phyloP scores from a whole-genome alignment of 805 yeast species.

The Barnettozyma salicaria region DNA sequence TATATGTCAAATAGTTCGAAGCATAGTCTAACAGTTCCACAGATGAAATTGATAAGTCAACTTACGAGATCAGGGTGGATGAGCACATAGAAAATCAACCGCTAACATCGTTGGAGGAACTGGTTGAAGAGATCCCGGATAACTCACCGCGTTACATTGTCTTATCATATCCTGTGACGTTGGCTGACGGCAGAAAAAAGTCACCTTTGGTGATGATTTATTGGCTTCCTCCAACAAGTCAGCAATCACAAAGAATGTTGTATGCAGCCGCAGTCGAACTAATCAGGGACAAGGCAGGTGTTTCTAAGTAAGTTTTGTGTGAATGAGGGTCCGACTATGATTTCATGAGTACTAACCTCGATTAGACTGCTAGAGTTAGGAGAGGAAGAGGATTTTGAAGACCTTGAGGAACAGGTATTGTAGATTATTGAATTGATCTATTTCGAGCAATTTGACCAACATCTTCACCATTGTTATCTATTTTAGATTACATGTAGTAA shows the following conservation, averaged over 20 bases:
- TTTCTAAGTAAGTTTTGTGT: constrained; percentile 29
- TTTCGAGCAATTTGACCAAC: too few species aligned
- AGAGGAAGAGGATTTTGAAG: constrained; percentile 68
- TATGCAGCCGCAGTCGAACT: constrained; percentile 88
- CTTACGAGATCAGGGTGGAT: constrained; percentile 47
- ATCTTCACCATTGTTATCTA: too few species aligned
- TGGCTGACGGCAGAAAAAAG: constrained; percentile 65
- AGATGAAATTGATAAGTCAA: constrained; percentile 50
- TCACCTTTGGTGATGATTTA: constrained; percentile 77
- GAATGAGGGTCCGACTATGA: too few species aligned
- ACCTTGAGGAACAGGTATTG: constrained; percentile 35
- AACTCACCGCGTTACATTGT: constrained; percentile 72
- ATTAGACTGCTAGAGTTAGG: constrained; percentile 50
- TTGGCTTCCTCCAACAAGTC: constrained; percentile 84
- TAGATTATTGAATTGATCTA: too few species aligned
- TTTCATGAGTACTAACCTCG: constrained; percentile 23
- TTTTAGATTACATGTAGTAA: too few species aligned
- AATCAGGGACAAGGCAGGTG: constrained; percentile 53
- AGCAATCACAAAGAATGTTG: constrained; percentile 76
- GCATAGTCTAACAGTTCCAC: constrained; percentile 18
- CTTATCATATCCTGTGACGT: constrained; percentile 66
- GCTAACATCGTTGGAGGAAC: constrained; percentile 48
- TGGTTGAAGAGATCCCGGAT: constrained; percentile 75
- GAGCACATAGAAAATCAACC: constrained; percentile 36
- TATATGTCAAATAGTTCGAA: too few species aligned